phyloP scores from a whole-genome alignment of 2,329 filamentous ascomycete species.

The Dactylellina sp. region DNA sequence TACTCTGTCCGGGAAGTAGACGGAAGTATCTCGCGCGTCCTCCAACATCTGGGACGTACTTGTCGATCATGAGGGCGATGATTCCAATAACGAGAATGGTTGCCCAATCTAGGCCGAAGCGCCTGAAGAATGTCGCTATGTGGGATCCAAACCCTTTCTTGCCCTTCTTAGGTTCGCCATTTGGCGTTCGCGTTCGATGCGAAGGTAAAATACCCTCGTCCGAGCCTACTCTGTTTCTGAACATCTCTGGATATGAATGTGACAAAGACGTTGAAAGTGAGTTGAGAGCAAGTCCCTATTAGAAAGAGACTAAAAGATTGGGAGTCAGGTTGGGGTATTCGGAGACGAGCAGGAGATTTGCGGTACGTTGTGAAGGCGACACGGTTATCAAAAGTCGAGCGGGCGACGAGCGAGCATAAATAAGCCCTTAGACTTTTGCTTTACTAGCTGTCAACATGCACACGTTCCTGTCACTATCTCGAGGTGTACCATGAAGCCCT shows the following conservation, averaged over 20 bases:
- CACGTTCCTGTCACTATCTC: too few relatives aligned
- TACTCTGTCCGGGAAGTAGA: constrained; percentile 39
- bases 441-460: too few relatives aligned
- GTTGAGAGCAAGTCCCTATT: too few relatives aligned
- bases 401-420: too few relatives aligned
- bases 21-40: constrained; percentile 45
- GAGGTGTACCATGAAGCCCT: too few relatives aligned
- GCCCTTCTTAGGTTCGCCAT: background rate
- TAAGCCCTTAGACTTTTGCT: too few relatives aligned
- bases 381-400: too few relatives aligned
- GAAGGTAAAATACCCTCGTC: constrained; percentile 25
- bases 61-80: constrained; percentile 50
- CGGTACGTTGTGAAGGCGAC: too few relatives aligned
- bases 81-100: constrained; percentile 38
- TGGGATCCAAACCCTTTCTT: background rate
- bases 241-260: background rate
- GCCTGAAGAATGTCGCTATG: constrained; percentile 7
- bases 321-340: too few relatives aligned
- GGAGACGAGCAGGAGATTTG: too few relatives aligned
- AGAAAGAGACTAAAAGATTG: too few relatives aligned
- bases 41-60: constrained; percentile 48
- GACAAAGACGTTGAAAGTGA: background rate
- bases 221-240: constrained; percentile 19
- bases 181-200: background rate
- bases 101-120: constrained; percentile 36